Evolutionary conservation across 2,329 filamentous ascomycete species (phyloP), one percentile per base, ranked within the genome.

Genomic region (Colletotrichum graminicola): DNA sequence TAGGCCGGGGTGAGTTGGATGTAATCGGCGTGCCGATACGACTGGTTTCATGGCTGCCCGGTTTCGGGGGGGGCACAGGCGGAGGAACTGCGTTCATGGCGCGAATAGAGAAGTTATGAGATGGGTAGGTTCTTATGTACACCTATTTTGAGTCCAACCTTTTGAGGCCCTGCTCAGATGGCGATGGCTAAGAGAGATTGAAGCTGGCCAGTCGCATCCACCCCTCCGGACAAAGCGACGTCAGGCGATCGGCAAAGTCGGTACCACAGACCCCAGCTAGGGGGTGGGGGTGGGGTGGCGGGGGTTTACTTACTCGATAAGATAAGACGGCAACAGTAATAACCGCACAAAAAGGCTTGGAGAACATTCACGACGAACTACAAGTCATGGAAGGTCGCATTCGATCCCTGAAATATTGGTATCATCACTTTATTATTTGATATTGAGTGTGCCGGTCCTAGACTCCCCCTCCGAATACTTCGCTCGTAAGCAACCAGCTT

Each of bases 61-160:
- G 90, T 78, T 94, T 94, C 1, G 92, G 92, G 1, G 92, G 92
- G 21, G 91, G 91, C 11, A 90, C 87, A 0, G 92, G 92, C 34
- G 92, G 91, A 6, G 80, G 80, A 21, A 76, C 76, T 66, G 21
- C 56, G 32, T 73, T n/a, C 66, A 67, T 71, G 8, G 12, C 39
- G 26, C 60, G n/a, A 47, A 16, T 18, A 10, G 5, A 39, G 6
- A 26, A 11, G 29, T 2, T 21, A 16, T 26, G 6, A 21, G 29
- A 23, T 14, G 36, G 26, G 14, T 36, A 12, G 7, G 8, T 47
- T 16, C n/a, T 32, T 12, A 1, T 41, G 11, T 14, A 21, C 11
- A 32, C 23, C 6, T 39, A 7, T 39, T 23, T 16, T 26, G 7
- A 57, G 16, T 26, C 14, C 2, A 5, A 11, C 18, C 7, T 23